Base-by-base conservation (phyloP, 2,329 filamentous ascomycete genomes). In the Cordyceps javanica region DNA sequence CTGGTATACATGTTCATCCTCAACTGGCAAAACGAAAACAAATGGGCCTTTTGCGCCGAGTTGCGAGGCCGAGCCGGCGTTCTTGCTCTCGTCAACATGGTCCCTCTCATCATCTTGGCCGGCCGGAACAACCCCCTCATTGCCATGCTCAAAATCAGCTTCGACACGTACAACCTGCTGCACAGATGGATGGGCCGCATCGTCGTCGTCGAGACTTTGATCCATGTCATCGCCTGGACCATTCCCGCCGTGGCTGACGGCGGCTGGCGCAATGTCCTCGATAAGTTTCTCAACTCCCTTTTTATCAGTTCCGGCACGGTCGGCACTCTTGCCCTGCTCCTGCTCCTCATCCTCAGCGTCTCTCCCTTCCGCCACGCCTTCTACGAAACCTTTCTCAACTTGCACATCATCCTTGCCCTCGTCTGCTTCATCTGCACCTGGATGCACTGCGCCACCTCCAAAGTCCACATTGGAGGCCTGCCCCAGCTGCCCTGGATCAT, bases 51-150 rank as follows among this genome's bases (percentile, higher is more conserved):
- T 28, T 77, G 89, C 46, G 92, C 92, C 25, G 89, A 96, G 68
- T 78, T 97, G 44, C 87, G 94, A 65, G 92, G 92, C 38, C 85
- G 94, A 59, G 89, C 89, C 7, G 94, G 94, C 56, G 88, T 87
- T 9, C 80, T 99, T 62, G 86, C 92, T 5, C 79, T 91, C 11
- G 82, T 96, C 66, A 99, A 97, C 75, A 89, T 97, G 83, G 84
- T 99, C 32, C 92, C 94, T 5, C 84, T 97, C 30, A 82, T 97
- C 66, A 82, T 97, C 62, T 83, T 97, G 58, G 91, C 92, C 13
- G 86, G 91, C 36, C 88, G 94, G 69, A 97, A 97, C 77, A 99
- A 97, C 74, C 90, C 91, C 9, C 78, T 97, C 50, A 97, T 97
- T 67, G 72, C 78, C 3, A 72, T 95, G 34, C 80, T 97, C 58